phyloP scores from a whole-genome alignment of 2,329 filamentous ascomycete genomes.

The Arachnopeziza araneosa region DNA sequence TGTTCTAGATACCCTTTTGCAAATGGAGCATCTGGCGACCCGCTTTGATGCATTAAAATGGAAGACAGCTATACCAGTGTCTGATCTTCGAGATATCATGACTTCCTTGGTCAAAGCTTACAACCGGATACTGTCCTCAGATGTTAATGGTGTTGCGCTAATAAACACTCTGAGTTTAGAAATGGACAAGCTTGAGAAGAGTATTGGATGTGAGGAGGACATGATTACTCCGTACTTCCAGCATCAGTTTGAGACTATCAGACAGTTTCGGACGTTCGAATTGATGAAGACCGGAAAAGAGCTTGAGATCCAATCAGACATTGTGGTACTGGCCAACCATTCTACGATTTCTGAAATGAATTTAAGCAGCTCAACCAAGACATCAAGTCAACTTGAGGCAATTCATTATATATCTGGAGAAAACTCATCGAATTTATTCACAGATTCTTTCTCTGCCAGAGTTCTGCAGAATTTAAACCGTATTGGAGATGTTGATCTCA shows the following conservation, averaged over 20 bases:
- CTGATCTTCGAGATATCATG: conserved; percentile 48
- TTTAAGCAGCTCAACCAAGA: conserved; percentile 16
- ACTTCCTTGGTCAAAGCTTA: conserved; percentile 52
- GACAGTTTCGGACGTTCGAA: conserved; percentile 37
- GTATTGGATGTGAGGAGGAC: conserved; percentile 37
- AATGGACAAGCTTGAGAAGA: conserved; percentile 45
- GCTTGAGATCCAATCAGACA: conserved; percentile 15
- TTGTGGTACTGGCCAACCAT: conserved; percentile 27
- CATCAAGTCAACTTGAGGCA: conserved; percentile 20
- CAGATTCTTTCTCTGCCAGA: conserved; percentile 42
- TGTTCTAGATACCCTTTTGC: conserved; percentile 41
- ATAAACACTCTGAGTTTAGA: conserved; percentile 45
- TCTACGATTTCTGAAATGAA: conserved; percentile 27
- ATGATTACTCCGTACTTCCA: conserved; percentile 46
- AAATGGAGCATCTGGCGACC: conserved; percentile 50
- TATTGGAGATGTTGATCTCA: conserved; percentile 49
- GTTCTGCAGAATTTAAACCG: conserved; percentile 51
- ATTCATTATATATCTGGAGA: conserved; percentile 29
- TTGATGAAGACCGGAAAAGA: conserved; percentile 1
- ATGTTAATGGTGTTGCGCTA: conserved; percentile 32
- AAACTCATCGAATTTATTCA: conserved; percentile 39
- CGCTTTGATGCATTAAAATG: conserved; percentile 58
- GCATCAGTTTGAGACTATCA: conserved; percentile 50
- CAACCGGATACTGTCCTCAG: conserved; percentile 43
- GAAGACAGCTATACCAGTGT: conserved; percentile 47